Evolutionary conservation across 345 rosid genomes (phyloP), one percentile per base, ranked within the genome.

Genomic region (Isatis tinctoria): DNA sequence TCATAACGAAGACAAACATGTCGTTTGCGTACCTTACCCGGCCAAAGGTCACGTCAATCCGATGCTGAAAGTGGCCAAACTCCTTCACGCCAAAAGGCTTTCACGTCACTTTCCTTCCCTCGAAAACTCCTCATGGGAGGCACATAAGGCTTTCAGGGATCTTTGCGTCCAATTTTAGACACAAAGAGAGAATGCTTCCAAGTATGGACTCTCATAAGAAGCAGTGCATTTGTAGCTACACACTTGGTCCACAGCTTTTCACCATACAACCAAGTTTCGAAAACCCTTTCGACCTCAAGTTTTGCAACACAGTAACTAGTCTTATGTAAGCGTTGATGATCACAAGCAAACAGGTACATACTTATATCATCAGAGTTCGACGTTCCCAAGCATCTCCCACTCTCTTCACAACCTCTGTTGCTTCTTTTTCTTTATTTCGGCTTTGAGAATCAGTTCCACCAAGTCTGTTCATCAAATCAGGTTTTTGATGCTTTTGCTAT

Each of bases 191-290:
- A 94, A 91, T 5, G 93, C 96, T 83, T 94, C 97, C 8, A 94
- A 79, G 18, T 81, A 74, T 1, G 93, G 89, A 69, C 97, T 88
- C 77, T 94, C 97, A n/a, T 91, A 94, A 28, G 98, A 94, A 36
- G 97, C 96, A 77, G 91, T 94, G 57, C 98, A 91, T 41, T 88
- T 74, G 64, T 94, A 91, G 33, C 91, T 94, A 74, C 98, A 94
- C 52, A 94, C 98, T 70, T 87, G 98, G 64, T 94, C 96, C 93
- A 69, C 97, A 91, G 78, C 88, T 91, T 78, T 80, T 84, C 11
- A 88, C 87, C 92, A 91, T 94, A 80, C 98, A 90, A 81, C 77
- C 81, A 57, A 94, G 75, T 8, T 97, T 94, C 0, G 97, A 90
- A 57, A 94, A 83, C 4, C 98, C 98, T 84, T 91, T 90, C 4